Conservation (phyloP, 306 rosid species). For the Abrus precatorius region DNA sequence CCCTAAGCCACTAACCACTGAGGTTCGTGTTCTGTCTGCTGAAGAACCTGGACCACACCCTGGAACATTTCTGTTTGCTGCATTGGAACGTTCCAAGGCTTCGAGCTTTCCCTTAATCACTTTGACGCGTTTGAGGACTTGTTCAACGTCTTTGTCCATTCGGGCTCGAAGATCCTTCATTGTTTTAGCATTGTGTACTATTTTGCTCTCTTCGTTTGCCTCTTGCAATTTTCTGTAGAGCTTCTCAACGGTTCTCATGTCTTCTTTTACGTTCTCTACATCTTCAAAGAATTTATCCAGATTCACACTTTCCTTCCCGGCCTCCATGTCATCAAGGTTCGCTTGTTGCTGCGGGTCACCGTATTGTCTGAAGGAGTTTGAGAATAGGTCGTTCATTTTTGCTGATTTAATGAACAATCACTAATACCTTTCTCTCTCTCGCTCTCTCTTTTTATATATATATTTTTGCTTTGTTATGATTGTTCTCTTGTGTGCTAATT, state of each 20-base stretch:
- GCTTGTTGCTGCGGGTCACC: slow-evolving; percentile 72
- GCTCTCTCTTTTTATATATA: not conserved
- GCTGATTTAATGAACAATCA: not conserved
- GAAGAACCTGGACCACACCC: slow-evolving; percentile 95
- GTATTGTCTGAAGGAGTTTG: slow-evolving; percentile 76
- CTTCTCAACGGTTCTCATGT: slow-evolving; percentile 71
- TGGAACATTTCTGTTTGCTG: slow-evolving; percentile 59
- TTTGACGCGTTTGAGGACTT: slow-evolving; percentile 72
- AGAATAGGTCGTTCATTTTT: slow-evolving; percentile 85
- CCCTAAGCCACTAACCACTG: slow-evolving; percentile 86
- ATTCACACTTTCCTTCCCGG: slow-evolving; percentile 67
- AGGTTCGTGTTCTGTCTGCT: slow-evolving; percentile 82
- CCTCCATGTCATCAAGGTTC: slow-evolving; percentile 66
- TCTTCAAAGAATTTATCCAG: slow-evolving; percentile 90
- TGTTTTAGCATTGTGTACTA: slow-evolving; percentile 77
- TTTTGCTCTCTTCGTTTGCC: slow-evolving; percentile 74
- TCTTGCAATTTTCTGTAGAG: slow-evolving; percentile 72
- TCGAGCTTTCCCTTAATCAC: slow-evolving; percentile 74
- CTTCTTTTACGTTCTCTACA: slow-evolving; percentile 82
- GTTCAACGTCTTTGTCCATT: slow-evolving; percentile 78
- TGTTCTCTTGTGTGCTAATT: no score
- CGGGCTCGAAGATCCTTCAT: slow-evolving; percentile 70
- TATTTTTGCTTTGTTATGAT: no score
- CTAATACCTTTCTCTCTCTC: not conserved
- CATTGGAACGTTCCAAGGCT: slow-evolving; percentile 76